Percentiles rank a stretch among this genome's conserved stretches.
phyloP scores from a whole-genome alignment of 2,329 filamentous ascomycete genomes.

The Tolypocladium endophyticum region DNA sequence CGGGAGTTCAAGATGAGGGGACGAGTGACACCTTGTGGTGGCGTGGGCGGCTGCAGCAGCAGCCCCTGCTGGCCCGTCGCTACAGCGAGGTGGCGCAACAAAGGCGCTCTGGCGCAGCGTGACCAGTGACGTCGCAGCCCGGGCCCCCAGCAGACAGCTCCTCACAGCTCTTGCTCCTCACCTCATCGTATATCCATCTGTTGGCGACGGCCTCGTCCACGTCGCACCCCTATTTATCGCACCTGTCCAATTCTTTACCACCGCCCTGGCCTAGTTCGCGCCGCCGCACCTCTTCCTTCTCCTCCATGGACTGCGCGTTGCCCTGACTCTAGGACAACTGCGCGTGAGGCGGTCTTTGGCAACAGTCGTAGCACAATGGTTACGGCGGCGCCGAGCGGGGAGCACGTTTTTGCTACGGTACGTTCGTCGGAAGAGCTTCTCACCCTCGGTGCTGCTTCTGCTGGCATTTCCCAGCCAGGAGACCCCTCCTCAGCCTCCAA shows the following conservation, averaged over 20 bases:
- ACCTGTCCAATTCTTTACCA: neutral
- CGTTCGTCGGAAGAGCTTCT: slow-evolving; percentile 14
- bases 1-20: neutral
- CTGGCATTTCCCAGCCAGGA: neutral
- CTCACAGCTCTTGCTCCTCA: neutral
- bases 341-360: slow-evolving; percentile 5
- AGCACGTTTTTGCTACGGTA: slow-evolving; percentile 49
- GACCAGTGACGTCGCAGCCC: neutral
- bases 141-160: neutral
- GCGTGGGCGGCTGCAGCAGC: neutral
- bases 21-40: neutral
- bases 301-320: neutral
- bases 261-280: neutral
- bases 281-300: neutral
- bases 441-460: neutral
- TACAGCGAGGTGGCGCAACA: neutral
- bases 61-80: neutral
- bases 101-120: neutral
- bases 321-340: neutral
- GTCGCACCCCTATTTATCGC: neutral
- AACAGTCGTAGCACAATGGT: slow-evolving; percentile 19
- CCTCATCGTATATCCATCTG: too few species aligned
- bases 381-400: slow-evolving; percentile 22
- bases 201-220: neutral
- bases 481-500: neutral